Evolutionary conservation across 805 yeast species (phyloP).

Genomic region (Alloascoidea hylecoeti): DNA sequence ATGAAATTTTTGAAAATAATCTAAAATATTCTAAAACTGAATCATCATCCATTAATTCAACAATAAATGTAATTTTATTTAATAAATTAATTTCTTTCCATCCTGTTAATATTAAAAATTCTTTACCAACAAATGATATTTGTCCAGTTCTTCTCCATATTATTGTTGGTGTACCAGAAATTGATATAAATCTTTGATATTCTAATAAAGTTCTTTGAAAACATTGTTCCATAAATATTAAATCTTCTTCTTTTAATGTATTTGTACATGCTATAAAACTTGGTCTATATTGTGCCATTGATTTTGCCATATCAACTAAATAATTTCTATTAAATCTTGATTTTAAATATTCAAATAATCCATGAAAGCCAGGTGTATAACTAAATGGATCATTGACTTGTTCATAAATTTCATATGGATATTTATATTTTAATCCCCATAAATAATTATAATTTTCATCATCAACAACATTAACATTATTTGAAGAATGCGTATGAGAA

Average conservation of each 20-base stretch:
- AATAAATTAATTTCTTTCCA: constrained; percentile 68
- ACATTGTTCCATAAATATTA: constrained; percentile 92
- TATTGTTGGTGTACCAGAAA: constrained; percentile 87
- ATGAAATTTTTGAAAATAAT: constrained; percentile 71
- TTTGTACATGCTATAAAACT: constrained; percentile 87
- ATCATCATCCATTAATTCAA: constrained; percentile 56
- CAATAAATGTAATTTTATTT: constrained; percentile 55
- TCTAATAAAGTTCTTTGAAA: constrained; percentile 87
- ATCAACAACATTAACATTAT: too few relatives aligned
- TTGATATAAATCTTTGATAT: constrained; percentile 70
- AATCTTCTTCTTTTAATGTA: constrained; percentile 77
- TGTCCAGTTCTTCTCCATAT: constrained; percentile 96
- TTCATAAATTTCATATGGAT: constrained; percentile 34
- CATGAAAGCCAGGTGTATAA: constrained; percentile 85
- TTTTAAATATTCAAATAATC: constrained; percentile 58
- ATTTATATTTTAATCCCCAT: background rate
- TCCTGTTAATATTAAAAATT: constrained; percentile 81
- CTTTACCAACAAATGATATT: constrained; percentile 87
- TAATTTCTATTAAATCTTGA: constrained; percentile 55
- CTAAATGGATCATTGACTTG: constrained; percentile 68
- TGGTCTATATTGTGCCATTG: constrained; percentile 85
- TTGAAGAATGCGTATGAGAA: background rate
- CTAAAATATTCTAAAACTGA: constrained; percentile 83
- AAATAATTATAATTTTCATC: too few relatives aligned
- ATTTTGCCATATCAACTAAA: constrained; percentile 70